Percentiles rank a stretch among this genome's conserved stretches.
Conservation (phyloP, 192 early-diverging fungal species). For the Linnemannia schmuckeri region DNA sequence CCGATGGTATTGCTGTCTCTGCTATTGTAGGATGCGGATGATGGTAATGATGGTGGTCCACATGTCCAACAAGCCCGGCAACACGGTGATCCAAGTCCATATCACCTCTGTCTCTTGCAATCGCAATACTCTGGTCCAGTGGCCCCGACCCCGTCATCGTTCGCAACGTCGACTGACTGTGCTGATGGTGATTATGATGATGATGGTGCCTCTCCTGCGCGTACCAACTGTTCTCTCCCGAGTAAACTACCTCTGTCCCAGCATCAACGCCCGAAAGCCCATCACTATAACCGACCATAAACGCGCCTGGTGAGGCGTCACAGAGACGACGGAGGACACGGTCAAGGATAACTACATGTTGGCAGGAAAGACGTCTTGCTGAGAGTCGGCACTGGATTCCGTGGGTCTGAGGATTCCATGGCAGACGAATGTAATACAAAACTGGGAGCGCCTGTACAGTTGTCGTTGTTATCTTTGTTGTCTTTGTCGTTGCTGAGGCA, state of each 20-base stretch:
- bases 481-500: background rate
- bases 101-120: conserved; percentile 12
- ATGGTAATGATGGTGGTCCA: conserved; percentile 16
- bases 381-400: conserved; percentile 40
- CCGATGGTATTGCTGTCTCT: background rate
- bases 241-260: conserved; percentile 39
- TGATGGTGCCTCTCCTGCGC: background rate
- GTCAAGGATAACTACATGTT: conserved; percentile 36
- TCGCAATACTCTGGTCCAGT: conserved; percentile 28
- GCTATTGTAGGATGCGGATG: background rate
- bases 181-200: conserved; percentile 1
- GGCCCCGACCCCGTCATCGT: background rate
- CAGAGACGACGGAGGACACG: conserved; percentile 36
- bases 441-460: background rate
- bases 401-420: conserved; percentile 30
- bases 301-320: conserved; percentile 39
- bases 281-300: conserved; percentile 44
- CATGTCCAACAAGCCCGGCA: conserved; percentile 28
- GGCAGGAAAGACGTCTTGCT: conserved; percentile 24
- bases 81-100: conserved; percentile 17
- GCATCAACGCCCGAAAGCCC: conserved; percentile 40
- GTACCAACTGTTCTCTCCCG: conserved; percentile 23
- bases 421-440: conserved; percentile 27
- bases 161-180: background rate
- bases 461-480: background rate